phyloP scores from a whole-genome alignment of 805 yeast species.

The Metschnikowia reukaufii region DNA sequence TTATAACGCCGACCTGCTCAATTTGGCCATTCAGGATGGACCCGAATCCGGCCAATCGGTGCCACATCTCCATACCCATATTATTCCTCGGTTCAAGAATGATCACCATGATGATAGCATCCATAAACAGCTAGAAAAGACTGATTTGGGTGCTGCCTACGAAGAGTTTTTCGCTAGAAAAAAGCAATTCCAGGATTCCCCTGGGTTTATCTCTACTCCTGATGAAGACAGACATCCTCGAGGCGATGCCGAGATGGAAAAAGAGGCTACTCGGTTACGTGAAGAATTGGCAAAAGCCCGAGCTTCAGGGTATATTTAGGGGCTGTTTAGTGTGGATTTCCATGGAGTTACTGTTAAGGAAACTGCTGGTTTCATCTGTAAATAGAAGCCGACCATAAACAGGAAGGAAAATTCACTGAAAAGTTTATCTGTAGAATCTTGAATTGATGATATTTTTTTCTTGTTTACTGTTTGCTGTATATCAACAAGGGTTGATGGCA shows the following conservation, averaged over 20 bases:
- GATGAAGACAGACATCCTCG: constrained; percentile 62
- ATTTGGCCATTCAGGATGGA: constrained; percentile 95
- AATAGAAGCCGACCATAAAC: no score
- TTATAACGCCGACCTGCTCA: constrained; percentile 79
- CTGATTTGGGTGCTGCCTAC: constrained; percentile 45
- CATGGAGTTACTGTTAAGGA: no score
- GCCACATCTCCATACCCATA: constrained; percentile 92
- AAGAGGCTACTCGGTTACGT: constrained; percentile 64
- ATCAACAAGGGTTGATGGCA: no score
- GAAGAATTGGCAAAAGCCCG: constrained; percentile 37
- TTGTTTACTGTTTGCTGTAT: no score
- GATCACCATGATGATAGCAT: constrained; percentile 61
- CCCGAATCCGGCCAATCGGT: constrained; percentile 95
- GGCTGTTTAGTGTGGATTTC: no score
- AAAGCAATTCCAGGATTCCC: constrained; percentile 25
- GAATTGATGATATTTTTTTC: no score
- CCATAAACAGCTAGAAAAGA: constrained; percentile 60
- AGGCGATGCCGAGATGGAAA: constrained; percentile 60
- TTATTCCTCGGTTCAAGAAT: constrained; percentile 75
- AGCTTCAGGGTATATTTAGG: background rate
- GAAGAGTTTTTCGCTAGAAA: constrained; percentile 24
- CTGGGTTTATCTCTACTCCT: constrained; percentile 32
- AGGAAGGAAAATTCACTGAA: no score
- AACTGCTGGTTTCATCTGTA: no score
- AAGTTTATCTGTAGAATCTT: no score